Percentiles rank a stretch among this genome's conserved stretches.
Conservation (phyloP, 768 basidiomycete species). For the Termitomyces sp. region DNA sequence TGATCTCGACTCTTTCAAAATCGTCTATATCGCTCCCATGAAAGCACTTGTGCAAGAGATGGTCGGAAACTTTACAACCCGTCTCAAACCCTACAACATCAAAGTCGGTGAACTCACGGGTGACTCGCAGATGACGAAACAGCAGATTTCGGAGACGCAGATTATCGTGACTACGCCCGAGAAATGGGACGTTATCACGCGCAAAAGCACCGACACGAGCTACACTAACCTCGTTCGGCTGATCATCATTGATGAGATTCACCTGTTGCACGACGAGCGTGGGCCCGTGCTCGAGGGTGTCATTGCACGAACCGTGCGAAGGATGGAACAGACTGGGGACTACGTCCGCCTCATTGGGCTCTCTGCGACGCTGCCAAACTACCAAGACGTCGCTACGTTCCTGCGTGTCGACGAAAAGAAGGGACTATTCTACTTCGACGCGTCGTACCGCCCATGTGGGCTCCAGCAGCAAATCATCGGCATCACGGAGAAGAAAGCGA, state of each 20-base stretch:
- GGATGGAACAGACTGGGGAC: conserved; percentile 92
- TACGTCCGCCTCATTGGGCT: conserved; percentile 93
- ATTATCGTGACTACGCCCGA: conserved; percentile 99
- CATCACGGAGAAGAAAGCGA: conserved; percentile 98
- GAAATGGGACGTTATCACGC: conserved; percentile 99
- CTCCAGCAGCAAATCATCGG: conserved; percentile 97
- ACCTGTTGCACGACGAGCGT: conserved; percentile 94
- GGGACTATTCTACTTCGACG: conserved; percentile 96
- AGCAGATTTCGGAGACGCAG: conserved; percentile 94
- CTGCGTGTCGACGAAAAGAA: conserved; percentile 88
- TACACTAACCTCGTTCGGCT: conserved; percentile 96
- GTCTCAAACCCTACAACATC: conserved; percentile 66
- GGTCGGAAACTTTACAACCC: conserved; percentile 88
- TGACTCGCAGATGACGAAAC: conserved; percentile 96
- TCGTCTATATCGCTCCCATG: conserved; percentile 98
- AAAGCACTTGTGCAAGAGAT: conserved; percentile 99
- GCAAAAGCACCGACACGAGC: conserved; percentile 93
- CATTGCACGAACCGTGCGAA: conserved; percentile 81
- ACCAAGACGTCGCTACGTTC: conserved; percentile 96
- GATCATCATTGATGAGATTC: conserved; percentile 98
- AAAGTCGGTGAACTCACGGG: conserved; percentile 95
- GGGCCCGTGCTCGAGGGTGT: conserved; percentile 94
- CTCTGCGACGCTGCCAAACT: conserved; percentile 97
- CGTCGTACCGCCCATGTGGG: conserved; percentile 88
- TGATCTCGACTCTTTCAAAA: conserved; percentile 89